phyloP scores from a whole-genome alignment of 352 stramenopile species.

The Pythium phragmitis region DNA sequence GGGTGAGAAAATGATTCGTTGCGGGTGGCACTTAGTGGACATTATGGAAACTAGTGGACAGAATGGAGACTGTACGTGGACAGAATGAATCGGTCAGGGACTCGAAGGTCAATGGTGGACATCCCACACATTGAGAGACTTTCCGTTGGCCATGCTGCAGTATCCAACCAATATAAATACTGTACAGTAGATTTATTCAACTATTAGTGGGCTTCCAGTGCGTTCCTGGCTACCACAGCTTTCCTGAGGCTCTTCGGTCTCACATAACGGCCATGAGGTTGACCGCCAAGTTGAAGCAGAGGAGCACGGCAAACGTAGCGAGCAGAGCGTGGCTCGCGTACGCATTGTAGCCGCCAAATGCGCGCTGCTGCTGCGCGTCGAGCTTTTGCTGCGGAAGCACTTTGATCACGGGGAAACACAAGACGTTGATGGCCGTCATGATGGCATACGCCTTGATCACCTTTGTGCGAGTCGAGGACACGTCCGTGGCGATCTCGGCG shows the following conservation, averaged over 20 bases:
- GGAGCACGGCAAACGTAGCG: conserved; percentile 32
- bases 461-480: background rate
- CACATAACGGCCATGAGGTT: conserved; percentile 22
- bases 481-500: conserved; percentile 2
- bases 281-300: conserved; percentile 17
- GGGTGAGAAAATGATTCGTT: no score
- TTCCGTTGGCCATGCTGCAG: no score
- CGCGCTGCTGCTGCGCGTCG: conserved; percentile 41
- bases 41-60: no score
- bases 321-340: conserved; percentile 34
- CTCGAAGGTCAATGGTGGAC: no score
- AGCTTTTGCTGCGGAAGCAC: conserved; percentile 43
- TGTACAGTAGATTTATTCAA: background rate
- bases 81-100: no score
- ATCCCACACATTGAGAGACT: no score
- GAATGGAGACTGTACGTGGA: no score
- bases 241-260: background rate
- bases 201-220: background rate
- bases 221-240: background rate
- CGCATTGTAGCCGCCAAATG: conserved; percentile 51
- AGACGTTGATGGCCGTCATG: conserved; percentile 22
- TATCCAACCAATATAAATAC: background rate
- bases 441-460: conserved; percentile 22
- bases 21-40: no score
- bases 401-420: conserved; percentile 20